phyloP scores from a whole-genome alignment of 352 stramenopile species.

The Pythium pectinolyticum region DNA sequence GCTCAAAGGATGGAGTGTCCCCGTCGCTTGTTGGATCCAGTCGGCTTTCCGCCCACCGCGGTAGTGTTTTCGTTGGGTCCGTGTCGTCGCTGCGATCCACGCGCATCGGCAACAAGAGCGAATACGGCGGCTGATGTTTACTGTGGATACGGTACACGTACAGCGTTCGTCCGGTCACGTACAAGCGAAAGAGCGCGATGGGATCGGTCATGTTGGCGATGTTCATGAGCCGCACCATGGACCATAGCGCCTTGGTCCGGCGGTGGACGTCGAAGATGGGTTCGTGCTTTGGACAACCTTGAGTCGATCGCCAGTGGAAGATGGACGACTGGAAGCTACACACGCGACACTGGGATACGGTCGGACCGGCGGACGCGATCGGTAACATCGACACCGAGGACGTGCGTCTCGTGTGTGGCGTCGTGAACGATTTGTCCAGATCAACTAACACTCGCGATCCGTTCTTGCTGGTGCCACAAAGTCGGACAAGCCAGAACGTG shows the following conservation, averaged over 20 bases:
- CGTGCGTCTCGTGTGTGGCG: not conserved
- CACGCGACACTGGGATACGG: constrained; percentile 11
- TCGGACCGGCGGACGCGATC: not conserved
- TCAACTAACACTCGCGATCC: not conserved
- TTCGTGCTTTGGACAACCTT: constrained; percentile 23
- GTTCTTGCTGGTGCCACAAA: not conserved
- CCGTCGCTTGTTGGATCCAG: not conserved
- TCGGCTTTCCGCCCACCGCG: not conserved
- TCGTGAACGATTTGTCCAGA: too few species aligned
- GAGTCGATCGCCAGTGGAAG: constrained; percentile 22
- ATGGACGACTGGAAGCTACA: constrained; percentile 17
- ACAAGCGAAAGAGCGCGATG: constrained; percentile 25
- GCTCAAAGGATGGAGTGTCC: not conserved
- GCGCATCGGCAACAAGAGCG: constrained; percentile 2
- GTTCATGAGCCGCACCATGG: constrained; percentile 34
- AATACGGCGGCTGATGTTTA: not conserved
- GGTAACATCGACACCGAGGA: not conserved
- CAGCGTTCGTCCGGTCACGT: constrained; percentile 15
- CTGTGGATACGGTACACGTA: constrained; percentile 30
- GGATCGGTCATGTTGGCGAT: constrained; percentile 37
- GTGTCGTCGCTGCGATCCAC: not conserved
- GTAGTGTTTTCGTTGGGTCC: not conserved
- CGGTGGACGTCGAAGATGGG: constrained; percentile 18
- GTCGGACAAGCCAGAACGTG: constrained; percentile 8
- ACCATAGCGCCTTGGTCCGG: constrained; percentile 29